Conservation (phyloP, 495 filamentous ascomycete genomes). For the Durotheca rogersii region DNA sequence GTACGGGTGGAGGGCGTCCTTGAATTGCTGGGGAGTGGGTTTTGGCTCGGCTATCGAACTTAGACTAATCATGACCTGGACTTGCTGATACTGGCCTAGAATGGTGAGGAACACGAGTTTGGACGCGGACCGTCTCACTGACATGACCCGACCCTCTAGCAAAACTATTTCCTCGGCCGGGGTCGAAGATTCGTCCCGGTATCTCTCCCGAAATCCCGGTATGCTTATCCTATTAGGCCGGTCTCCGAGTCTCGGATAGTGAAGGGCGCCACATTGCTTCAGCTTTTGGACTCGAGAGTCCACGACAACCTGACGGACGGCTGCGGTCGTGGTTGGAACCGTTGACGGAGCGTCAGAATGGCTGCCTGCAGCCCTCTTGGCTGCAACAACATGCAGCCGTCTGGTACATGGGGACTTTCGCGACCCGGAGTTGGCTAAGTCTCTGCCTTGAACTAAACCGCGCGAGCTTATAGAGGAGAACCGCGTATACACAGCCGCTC, state of each 20-base stretch:
- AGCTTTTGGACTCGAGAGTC: slow-evolving; percentile 30
- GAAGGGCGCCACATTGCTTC: slow-evolving; percentile 38
- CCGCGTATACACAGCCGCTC: slow-evolving; percentile 23
- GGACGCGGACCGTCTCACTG: slow-evolving; percentile 49
- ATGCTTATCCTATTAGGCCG: slow-evolving; percentile 37
- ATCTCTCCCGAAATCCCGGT: slow-evolving; percentile 43
- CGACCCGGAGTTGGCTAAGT: not conserved
- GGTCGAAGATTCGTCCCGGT: slow-evolving; percentile 19
- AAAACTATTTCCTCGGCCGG: slow-evolving; percentile 44
- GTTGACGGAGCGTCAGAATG: not conserved
- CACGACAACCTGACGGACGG: slow-evolving; percentile 11
- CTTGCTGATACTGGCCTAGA: slow-evolving; percentile 62
- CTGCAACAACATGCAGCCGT: slow-evolving; percentile 4
- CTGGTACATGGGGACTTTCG: not conserved
- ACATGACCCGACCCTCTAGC: slow-evolving; percentile 49
- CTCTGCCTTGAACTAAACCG: not conserved
- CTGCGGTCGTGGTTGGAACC: slow-evolving; percentile 4
- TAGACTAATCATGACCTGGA: slow-evolving; percentile 75
- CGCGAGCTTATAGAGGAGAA: slow-evolving; percentile 24
- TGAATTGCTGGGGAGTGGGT: slow-evolving; percentile 21
- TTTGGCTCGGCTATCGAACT: slow-evolving; percentile 45
- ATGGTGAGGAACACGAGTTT: slow-evolving; percentile 86
- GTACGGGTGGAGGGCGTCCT: slow-evolving; percentile 33
- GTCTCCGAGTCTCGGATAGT: slow-evolving; percentile 41
- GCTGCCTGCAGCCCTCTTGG: slow-evolving; percentile 1